Evolutionary conservation across 1,139 yeast genomes (phyloP).

Genomic region (Meyerozyma elateridarum): DNA sequence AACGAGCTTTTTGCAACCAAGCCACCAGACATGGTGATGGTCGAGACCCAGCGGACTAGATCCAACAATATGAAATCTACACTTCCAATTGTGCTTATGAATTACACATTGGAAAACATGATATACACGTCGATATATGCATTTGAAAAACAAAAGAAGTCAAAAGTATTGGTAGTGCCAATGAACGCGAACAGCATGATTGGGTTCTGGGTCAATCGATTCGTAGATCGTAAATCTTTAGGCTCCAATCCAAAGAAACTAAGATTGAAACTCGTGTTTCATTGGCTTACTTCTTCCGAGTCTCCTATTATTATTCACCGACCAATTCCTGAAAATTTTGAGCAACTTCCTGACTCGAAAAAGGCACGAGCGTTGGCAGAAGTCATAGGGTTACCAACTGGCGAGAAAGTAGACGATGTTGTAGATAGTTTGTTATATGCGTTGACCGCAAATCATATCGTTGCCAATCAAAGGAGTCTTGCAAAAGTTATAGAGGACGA

Average conservation of each 20-base stretch:
- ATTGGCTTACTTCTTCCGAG: conserved; percentile 5
- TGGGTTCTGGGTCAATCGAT: conserved; percentile 35
- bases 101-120: conserved; percentile 34
- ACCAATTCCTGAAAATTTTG: conserved; percentile 7
- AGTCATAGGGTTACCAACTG: conserved; percentile 11
- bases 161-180: conserved; percentile 20
- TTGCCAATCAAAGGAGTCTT: conserved; percentile 15
- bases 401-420: conserved; percentile 35
- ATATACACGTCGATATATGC: conserved; percentile 22
- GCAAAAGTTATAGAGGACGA: conserved; percentile 7
- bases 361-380: conserved; percentile 8
- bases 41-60: conserved; percentile 39
- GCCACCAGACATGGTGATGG: conserved; percentile 21
- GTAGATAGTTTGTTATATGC: conserved; percentile 36
- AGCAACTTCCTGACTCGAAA: conserved; percentile 6
- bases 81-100: conserved; percentile 34
- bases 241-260: conserved; percentile 19
- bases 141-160: conserved; percentile 10
- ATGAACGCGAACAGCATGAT: conserved; percentile 35
- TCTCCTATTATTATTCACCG: conserved; percentile 1
- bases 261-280: conserved; percentile 17
- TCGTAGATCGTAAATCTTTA: conserved; percentile 18
- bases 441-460: conserved; percentile 22
- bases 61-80: conserved; percentile 30
- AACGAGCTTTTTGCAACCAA: conserved; percentile 12